Evolutionary conservation across 345 rosid genomes (phyloP), one percentile per base, ranked within the genome.

Genomic region (Raphanus raphanistrum): DNA sequence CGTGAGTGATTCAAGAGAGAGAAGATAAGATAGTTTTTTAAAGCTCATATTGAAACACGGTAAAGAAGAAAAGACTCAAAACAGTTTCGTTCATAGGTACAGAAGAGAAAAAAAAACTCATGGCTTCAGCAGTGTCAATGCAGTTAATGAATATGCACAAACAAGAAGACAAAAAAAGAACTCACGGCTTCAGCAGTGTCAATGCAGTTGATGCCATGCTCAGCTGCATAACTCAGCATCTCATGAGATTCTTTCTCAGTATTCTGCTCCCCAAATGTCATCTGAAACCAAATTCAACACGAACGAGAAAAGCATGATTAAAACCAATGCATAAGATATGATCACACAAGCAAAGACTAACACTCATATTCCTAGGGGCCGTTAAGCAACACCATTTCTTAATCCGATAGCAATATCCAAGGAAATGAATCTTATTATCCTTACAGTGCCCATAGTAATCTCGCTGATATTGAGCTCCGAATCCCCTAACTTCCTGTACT

Each of bases 231-330:
- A 84, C 85, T 85, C 66, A 90, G 90, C 11, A 92, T 88, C 48
- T 86, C 91, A 81, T 92, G 98, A 72, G 97, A 86, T 82, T 90
- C 96, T 76, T 88, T 85, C 88, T 91, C 97, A 6, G 94, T 88
- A 68, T 90, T 93, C 81, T 93, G 96, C 80, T 88, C 81, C 43
- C 98, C 98, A 81, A 91, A 93, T 54, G 96, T 91, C 98, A 93
- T 91, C 97, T 90, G 88, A 76, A 81, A 48, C 15, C 4, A 28
- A 35, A 21, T 41, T 26, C 4, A 55, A 21, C n/a, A 76, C 13
- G n/a, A 45, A 68, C 6, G 48, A 48, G 1, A 17, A 17, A 69
- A 50, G 0, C 32, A 66, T 54, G 65, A 57, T 66, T 57, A 52
- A 28, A 16, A 8, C 4, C 11, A 55, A 5, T 28, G 36, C 64